Evolutionary conservation across 371 early-diverging fungal species (phyloP).

Genomic region (Apophysomyces sp.): DNA sequence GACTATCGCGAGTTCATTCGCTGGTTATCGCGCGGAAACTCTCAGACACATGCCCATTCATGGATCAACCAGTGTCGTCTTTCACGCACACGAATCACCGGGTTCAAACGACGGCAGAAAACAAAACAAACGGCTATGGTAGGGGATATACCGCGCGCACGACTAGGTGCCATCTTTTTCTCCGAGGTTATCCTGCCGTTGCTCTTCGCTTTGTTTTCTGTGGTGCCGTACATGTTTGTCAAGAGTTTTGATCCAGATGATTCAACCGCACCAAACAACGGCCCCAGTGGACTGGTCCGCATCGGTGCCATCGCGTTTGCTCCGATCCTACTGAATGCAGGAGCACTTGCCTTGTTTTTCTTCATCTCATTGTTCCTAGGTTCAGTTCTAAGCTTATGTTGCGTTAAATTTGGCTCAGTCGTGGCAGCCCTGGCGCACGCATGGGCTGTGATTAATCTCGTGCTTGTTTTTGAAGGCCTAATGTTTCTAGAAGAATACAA

Average conservation of each 20-base stretch:
- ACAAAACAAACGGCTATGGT: conserved; percentile 53
- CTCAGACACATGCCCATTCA: conserved; percentile 70
- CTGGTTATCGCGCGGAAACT: conserved; percentile 83
- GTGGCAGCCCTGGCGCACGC: conserved; percentile 73
- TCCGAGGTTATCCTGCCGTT: conserved; percentile 77
- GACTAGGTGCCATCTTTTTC: conserved; percentile 65
- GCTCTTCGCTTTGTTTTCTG: conserved; percentile 61
- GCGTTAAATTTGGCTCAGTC: conserved; percentile 68
- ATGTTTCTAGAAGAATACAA: conserved; percentile 73
- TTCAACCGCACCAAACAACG: conserved; percentile 33
- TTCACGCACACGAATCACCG: conserved; percentile 74
- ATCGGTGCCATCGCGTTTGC: conserved; percentile 66
- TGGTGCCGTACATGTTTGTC: conserved; percentile 67
- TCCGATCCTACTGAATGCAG: conserved; percentile 76
- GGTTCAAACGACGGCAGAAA: conserved; percentile 62
- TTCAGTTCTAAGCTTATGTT: conserved; percentile 61
- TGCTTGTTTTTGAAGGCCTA: conserved; percentile 62
- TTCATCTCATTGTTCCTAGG: conserved; percentile 72
- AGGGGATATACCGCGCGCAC: conserved; percentile 68
- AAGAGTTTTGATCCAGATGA: conserved; percentile 48
- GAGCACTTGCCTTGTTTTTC: conserved; percentile 66
- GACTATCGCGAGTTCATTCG: conserved; percentile 81
- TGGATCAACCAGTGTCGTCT: conserved; percentile 80
- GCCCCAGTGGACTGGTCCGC: conserved; percentile 56
- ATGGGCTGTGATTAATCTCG: conserved; percentile 61